Evolutionary conservation across 495 filamentous ascomycete genomes (phyloP), one percentile per base, ranked within the genome.

Genomic region (Neurospora sublineolata): DNA sequence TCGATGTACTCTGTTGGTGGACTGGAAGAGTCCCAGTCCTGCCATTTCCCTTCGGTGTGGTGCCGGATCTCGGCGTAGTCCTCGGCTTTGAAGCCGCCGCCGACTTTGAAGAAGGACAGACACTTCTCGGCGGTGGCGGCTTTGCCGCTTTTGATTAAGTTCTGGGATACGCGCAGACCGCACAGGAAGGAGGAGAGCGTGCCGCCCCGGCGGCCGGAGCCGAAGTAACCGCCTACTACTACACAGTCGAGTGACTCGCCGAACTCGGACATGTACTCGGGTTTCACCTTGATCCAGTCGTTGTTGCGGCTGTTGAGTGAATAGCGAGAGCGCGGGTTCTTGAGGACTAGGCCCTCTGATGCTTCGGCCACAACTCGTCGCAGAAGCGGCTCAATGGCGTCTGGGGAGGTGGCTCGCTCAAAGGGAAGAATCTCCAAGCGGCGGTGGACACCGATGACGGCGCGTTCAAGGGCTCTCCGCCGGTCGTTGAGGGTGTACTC

Each of bases 251-350:
- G 87, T 7, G 90, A 92, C 81, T 99, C 95, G 71, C 95, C 95
- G 77, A 94, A 97, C 74, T 97, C 95, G 33, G 89, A 90, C 95
- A 99, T 97, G 81, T 99, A 99, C 72, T 99, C 95, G 6, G 95
- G 95, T 79, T 99, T 99, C 23, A 99, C 94, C 79, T 99, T 99
- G 84, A 98, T 92, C 95, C 95, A 99, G 83, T 97, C 91, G 76
- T 97, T 93, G 77, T 95, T 95, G 37, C 95, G 92, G 74, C 93
- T 91, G 79, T 97, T 97, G 38, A 97, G 83, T 36, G 89, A 87
- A 78, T 99, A 99, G 68, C 87, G 83, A 3, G 93, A 95, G 14
- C 91, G 85, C 6, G 95, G 95, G 76, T 97, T 98, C 82, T 99
- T 99, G 71, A 99, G 82, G 0, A 99, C 94, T 8, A 99, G 83